phyloP scores from a whole-genome alignment of 495 filamentous ascomycete genomes.

The Sordaria brevicollis region DNA sequence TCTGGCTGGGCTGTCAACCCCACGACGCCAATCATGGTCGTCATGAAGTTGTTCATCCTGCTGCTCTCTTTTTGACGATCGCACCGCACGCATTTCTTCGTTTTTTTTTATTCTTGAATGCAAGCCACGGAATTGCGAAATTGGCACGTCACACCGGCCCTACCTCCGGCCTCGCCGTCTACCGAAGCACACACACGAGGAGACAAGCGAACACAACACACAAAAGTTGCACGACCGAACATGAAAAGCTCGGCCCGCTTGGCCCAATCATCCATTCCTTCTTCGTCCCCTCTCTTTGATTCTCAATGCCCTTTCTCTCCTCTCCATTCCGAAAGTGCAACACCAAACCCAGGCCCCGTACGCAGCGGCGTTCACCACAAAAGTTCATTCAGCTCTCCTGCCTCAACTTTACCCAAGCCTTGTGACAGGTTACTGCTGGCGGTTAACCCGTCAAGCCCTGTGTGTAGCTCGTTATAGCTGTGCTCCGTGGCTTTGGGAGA shows the following conservation, averaged over 20 bases:
- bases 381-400: neutral
- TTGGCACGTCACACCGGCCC: conserved; percentile 4
- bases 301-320: neutral
- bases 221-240: neutral
- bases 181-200: neutral
- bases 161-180: conserved; percentile 16
- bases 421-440: neutral
- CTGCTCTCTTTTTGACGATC: neutral
- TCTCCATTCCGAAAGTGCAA: neutral
- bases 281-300: neutral
- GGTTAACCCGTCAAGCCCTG: neutral
- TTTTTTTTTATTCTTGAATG: conserved; percentile 1
- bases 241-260: neutral
- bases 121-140: neutral
- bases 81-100: neutral
- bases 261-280: neutral
- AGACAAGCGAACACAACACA: no score
- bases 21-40: neutral
- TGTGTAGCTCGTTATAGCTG: neutral
- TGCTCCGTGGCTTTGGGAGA: neutral
- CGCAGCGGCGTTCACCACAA: neutral
- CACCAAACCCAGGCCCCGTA: neutral
- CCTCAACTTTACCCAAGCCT: neutral
- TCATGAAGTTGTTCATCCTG: neutral
- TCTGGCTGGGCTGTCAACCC: conserved; percentile 3